Base-by-base conservation (phyloP, 208 protist genomes). In the Trypanosoma cruzi region DNA sequence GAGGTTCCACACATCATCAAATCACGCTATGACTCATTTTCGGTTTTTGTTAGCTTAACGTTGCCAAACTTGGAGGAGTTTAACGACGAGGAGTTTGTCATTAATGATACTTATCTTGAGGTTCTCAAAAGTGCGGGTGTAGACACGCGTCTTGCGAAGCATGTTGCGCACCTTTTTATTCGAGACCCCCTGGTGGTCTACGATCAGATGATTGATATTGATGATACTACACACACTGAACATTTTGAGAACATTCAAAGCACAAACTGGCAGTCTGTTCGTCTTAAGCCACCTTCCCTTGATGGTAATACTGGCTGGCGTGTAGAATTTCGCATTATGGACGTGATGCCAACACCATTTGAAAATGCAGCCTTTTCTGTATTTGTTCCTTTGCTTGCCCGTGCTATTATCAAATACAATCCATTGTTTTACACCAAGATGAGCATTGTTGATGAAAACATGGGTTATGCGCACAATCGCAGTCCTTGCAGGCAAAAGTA, bases 211-310 rank as follows among this genome's bases (percentile, higher is more conserved):
- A 90, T 97, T 65, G 94, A 98, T 68, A 88, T 99, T 54, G 96
- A 99, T 68, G 97, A 99, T 76, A 71, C 59, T 2, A 92, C 88
- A 7, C 66, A 94, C 66, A 92, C 81, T 20, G 98, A 99, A 67
- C 98, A 99, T 73, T 99, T 99, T 88, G 98, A 99, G 76, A 99
- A 99, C 77, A 98, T 99, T 70, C 97, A 99, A 72, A 98, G 93
- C 4, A 99, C 98, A 44, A 99, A 99, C 79, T 99, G 98, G 98
- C 97, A 99, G 73, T 98, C 97, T 14, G 88, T 99, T 44, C 90
- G 98, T 36, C 98, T 99, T 73, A 99, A 99, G 83, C 96, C 96
- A n/a, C 80, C 87, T 32, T 66, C 88, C 53, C 59, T 89, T 18
- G 82, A 73, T 63, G 77, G 79, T 49, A 66, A 89, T 56, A 86